These are phyloP conservation scores for Daldinia sp. DNA, from an alignment of 2,329 filamentous ascomycete genomes.

Conservation along the genomic window DNA sequence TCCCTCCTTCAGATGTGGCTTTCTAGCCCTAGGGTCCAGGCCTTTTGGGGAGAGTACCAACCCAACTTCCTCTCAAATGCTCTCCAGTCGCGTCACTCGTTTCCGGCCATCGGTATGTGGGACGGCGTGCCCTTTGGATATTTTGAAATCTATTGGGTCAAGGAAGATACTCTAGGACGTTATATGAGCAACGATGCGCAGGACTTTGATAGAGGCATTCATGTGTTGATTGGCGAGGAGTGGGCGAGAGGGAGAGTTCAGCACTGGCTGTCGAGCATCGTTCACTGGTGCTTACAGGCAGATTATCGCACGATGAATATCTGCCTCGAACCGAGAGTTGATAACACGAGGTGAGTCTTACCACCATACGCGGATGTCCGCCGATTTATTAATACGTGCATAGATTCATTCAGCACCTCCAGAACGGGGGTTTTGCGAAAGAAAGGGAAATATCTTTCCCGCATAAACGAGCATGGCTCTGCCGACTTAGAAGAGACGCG, in stretches of 20 bases:
- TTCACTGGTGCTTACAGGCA: constrained; percentile 85
- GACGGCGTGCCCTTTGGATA: constrained; percentile 96
- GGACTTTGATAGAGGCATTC: constrained; percentile 89
- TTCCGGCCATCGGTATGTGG: constrained; percentile 93
- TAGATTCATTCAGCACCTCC: constrained; percentile 78
- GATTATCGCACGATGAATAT: constrained; percentile 86
- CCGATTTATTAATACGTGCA: constrained; percentile 23
- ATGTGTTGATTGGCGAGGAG: constrained; percentile 90
- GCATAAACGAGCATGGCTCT: constrained; percentile 91
- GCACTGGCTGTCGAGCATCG: constrained; percentile 84
- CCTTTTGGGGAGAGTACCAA: constrained; percentile 83
- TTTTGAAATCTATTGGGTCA: constrained; percentile 98
- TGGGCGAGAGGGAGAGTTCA: constrained; percentile 87
- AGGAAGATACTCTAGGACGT: constrained; percentile 84
- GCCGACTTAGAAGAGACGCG: constrained; percentile 81
- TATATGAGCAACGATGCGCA: constrained; percentile 74
- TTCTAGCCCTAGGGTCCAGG: constrained; percentile 82
- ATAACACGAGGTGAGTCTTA: constrained; percentile 83
- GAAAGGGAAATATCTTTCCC: constrained; percentile 88
- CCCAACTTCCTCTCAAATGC: constrained; percentile 74
- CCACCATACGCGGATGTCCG: neutral
- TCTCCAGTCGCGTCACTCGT: constrained; percentile 78
- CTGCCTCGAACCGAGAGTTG: constrained; percentile 88
- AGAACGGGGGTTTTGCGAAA: constrained; percentile 82
- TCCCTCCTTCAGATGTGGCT: constrained; percentile 86